Percentiles rank a stretch among this genome's conserved stretches.
Evolutionary conservation across 441 rosid genomes (phyloP).

Genomic region (Iberis amara): DNA sequence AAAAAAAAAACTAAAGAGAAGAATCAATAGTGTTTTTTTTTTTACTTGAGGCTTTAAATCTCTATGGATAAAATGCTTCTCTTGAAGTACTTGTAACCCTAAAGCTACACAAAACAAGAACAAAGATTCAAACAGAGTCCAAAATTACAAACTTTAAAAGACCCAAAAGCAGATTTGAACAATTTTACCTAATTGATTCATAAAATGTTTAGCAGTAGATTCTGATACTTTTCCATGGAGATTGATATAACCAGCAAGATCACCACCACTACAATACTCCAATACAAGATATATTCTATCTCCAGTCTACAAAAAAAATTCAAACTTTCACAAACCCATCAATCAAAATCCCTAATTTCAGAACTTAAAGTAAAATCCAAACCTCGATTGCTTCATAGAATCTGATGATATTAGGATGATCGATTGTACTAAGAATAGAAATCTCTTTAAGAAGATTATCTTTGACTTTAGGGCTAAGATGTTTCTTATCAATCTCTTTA

Average conservation of each 20-base stretch:
- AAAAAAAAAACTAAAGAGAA: neutral
- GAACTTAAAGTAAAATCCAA: too few species aligned
- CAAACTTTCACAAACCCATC: neutral
- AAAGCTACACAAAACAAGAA: slow-evolving; percentile 45
- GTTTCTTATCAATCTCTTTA: slow-evolving; percentile 70
- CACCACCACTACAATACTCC: slow-evolving; percentile 90
- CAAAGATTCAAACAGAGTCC: slow-evolving; percentile 2
- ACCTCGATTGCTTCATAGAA: slow-evolving; percentile 68
- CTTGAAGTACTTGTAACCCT: slow-evolving; percentile 77
- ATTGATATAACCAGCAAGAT: slow-evolving; percentile 62
- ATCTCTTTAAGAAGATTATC: slow-evolving; percentile 68
- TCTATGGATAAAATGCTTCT: slow-evolving; percentile 70
- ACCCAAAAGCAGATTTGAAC: neutral
- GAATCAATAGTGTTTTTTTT: neutral
- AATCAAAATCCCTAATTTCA: too few species aligned
- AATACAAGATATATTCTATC: slow-evolving; percentile 66
- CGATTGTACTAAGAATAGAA: slow-evolving; percentile 66
- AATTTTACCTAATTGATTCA: slow-evolving; percentile 65
- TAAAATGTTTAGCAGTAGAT: slow-evolving; percentile 66
- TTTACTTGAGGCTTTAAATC: slow-evolving; percentile 84
- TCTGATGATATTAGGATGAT: slow-evolving; percentile 74
- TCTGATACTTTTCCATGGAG: slow-evolving; percentile 60
- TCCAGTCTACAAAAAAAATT: slow-evolving; percentile 37
- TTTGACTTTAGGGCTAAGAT: slow-evolving; percentile 54
- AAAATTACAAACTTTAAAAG: neutral